Percentiles rank a stretch among this genome's conserved stretches.
phyloP scores from a whole-genome alignment of 2,329 filamentous ascomycete species.

The Pseudocercospora macadamiae region DNA sequence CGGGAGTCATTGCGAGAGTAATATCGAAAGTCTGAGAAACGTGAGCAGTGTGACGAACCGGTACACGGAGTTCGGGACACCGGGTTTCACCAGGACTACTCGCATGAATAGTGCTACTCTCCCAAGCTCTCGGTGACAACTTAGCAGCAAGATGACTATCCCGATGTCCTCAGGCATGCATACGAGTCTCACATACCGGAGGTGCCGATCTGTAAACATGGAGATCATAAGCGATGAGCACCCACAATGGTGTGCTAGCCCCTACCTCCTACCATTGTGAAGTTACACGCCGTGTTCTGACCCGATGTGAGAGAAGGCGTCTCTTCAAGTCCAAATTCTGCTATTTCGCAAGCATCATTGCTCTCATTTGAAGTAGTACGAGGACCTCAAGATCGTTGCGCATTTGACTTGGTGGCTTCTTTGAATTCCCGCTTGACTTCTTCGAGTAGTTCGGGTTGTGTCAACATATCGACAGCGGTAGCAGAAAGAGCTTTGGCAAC shows the following conservation, averaged over 20 bases:
- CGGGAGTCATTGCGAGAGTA: not conserved
- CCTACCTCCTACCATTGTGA: not conserved
- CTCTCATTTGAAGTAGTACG: not conserved
- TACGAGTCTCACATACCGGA: slow-evolving; percentile 5
- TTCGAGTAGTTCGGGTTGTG: slow-evolving; percentile 27
- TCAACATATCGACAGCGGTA: slow-evolving; percentile 43
- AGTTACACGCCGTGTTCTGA: not conserved
- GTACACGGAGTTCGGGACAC: not conserved
- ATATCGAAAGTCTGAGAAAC: not conserved
- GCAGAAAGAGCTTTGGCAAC: slow-evolving; percentile 43
- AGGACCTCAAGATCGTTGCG: not conserved
- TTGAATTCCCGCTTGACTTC: slow-evolving; percentile 37
- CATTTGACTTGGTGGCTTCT: slow-evolving; percentile 17
- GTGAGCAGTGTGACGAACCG: not conserved
- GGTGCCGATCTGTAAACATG: not conserved
- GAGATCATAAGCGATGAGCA: not conserved
- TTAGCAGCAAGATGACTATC: slow-evolving; percentile 2
- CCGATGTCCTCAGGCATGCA: slow-evolving; percentile 1
- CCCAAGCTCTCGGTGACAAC: not conserved
- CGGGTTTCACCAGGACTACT: slow-evolving; percentile 1
- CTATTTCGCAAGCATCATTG: not conserved
- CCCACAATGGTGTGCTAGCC: not conserved
- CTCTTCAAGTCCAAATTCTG: no score
- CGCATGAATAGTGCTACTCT: slow-evolving; percentile 8
- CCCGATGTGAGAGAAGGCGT: no score